Evolutionary conservation across 140 eudicot genomes (phyloP), one percentile per base, ranked within the genome.

Genomic region (Senecio squalidus): DNA sequence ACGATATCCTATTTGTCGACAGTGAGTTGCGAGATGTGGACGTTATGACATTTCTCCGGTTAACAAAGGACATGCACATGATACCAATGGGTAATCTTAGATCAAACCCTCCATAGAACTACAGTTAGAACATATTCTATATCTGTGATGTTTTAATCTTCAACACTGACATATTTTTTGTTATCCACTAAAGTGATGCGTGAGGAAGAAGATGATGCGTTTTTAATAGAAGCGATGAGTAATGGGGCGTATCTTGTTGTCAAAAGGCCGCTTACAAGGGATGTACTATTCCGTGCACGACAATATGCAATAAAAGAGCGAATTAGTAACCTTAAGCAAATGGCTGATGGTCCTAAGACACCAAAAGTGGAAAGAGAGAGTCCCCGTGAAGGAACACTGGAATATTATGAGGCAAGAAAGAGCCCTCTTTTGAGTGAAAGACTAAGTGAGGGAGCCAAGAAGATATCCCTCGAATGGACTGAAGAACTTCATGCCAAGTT

Each of bases 401-500:
- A 23, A 13, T 14, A 4, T 3, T 3, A 26, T 30, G 15, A 24
- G 1, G 13, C 14, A 18, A 40, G 45, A 27, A 36, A 51, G 71
- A 62, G 50, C n/a, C n/a, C n/a, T n/a, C n/a, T n/a, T n/a, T n/a
- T n/a, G n/a, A n/a, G n/a, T n/a, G n/a, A n/a, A n/a, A n/a, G n/a
- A n/a, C n/a, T n/a, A n/a, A n/a, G n/a, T n/a, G n/a, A n/a, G n/a
- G n/a, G n/a, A 8, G n/a, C 21, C 26, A 59, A 26, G 63, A 62
- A 47, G 36, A n/a, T n/a, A n/a, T n/a, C n/a, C n/a, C 64, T 64
- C 3, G 48, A 53, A 43, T 72, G 73, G 76, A 78, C 74, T 10
- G 63, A 51, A 26, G 76, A 68, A 29, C 73, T 73, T 20, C 73
- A 78, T 22, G 66, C 33, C 2, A 58, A 64, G 21, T 73, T 78